phyloP scores from a whole-genome alignment of 805 yeast species.

The Candida awuae region DNA sequence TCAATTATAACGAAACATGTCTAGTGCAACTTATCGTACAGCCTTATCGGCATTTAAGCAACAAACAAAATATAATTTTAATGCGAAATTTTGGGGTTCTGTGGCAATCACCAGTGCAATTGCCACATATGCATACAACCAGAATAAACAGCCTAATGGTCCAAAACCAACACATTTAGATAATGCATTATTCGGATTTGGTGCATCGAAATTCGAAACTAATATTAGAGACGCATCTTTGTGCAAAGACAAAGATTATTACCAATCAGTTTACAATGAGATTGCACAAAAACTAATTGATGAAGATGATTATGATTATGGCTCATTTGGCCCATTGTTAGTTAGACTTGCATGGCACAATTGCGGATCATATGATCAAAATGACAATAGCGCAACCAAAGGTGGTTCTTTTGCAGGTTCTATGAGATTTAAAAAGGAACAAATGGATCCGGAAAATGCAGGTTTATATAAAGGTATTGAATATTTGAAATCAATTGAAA shows the following conservation, averaged over 20 bases:
- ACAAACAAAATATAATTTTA: not conserved
- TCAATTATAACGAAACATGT: not conserved
- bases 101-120: conserved; percentile 21
- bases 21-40: not conserved
- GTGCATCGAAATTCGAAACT: conserved; percentile 21
- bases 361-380: conserved; percentile 39
- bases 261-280: conserved; percentile 60
- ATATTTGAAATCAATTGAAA: conserved; percentile 47
- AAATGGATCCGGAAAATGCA: conserved; percentile 40
- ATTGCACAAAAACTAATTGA: conserved; percentile 57
- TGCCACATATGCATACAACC: conserved; percentile 23
- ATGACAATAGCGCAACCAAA: conserved; percentile 32
- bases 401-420: conserved; percentile 49
- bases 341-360: conserved; percentile 45
- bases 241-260: conserved; percentile 41
- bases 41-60: not conserved
- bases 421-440: conserved; percentile 44
- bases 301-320: conserved; percentile 51
- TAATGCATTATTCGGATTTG: conserved; percentile 23
- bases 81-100: not conserved
- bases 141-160: conserved; percentile 12
- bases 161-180: conserved; percentile 3
- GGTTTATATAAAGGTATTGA: conserved; percentile 48
- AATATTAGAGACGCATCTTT: conserved; percentile 28
- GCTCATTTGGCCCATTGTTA: conserved; percentile 44